Base-by-base conservation (phyloP, 257 asterid species). In the Leptodermis oblonga region DNA sequence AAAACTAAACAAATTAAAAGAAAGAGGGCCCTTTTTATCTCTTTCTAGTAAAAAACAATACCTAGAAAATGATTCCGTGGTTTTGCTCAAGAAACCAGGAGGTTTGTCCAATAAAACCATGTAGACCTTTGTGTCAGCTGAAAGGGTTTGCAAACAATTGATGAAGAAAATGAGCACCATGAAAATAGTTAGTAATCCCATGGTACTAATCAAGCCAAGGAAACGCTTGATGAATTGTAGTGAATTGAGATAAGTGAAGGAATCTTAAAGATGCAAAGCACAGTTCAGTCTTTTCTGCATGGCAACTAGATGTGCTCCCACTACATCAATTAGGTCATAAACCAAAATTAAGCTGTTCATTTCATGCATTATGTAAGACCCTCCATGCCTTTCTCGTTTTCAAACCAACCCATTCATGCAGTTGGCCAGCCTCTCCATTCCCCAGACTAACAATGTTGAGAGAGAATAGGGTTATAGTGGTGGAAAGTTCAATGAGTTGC, bases 101-200 rank as follows among this genome's bases (percentile, higher is more conserved):
- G 76, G 79, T 64, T 84, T 84, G 74, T 82, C 86, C 87, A 84
- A 68, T 36, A 86, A 66, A 69, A 86, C 87, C 73, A 86, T 76
- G 75, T 76, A 83, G 53, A 86, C 73, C 72, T 83, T 83, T 65
- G 86, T 81, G 34, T 81, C 66, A 36, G 77, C 73, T 25, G 76
- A 30, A 43, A 69, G 45, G 51, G 74, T 74, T 56, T 28, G 46
- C 70, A 67, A 63, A 48, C 9, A 55, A 36, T 55, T 48, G 26
- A 76, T 53, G 56, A 75, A 78, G 42, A 42, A 69, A 46, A 74
- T 34, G 56, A 81, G 62, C 46, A 79, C 59, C 64, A 76, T 41
- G 42, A 79, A 45, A 58, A 72, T 15, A 20, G 72, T 53, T 37
- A 68, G 49, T 30, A 75, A 18, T 70, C 58, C 76, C 87, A 86